These are phyloP conservation scores for Leptographium lundbergii DNA, from an alignment of 2,329 filamentous ascomycete species.

Conservation along the genomic window DNA sequence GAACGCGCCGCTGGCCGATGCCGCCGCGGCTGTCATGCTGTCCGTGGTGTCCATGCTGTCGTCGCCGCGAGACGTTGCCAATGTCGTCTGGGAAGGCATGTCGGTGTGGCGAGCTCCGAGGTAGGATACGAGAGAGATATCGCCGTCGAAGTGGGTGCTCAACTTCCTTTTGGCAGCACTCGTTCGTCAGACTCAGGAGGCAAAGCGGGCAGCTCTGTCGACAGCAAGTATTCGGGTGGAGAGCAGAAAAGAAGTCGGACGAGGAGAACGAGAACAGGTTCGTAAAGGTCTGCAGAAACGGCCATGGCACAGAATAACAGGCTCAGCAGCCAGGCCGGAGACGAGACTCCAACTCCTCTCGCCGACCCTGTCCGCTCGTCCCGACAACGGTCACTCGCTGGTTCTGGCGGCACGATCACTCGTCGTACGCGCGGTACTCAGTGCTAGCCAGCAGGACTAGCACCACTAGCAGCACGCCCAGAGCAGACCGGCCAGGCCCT, in stretches of 20 bases:
- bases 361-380: too few relatives aligned
- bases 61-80: not conserved
- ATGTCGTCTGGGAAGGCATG: not conserved
- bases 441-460: not conserved
- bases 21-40: too few relatives aligned
- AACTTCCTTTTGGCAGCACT: too few relatives aligned
- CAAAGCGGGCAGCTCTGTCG: too few relatives aligned
- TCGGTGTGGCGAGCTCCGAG: too few relatives aligned
- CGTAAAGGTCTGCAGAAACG: too few relatives aligned
- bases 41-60: not conserved
- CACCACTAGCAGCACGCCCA: not conserved
- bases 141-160: too few relatives aligned
- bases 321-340: too few relatives aligned
- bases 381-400: not conserved
- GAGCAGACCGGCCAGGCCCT: not conserved
- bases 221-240: not conserved
- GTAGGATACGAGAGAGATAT: too few relatives aligned
- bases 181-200: too few relatives aligned
- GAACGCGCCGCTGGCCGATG: not conserved
- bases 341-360: too few relatives aligned
- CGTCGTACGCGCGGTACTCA: not conserved
- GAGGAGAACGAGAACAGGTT: not conserved
- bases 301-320: too few relatives aligned
- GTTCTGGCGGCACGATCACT: not conserved
- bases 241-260: not conserved